phyloP scores from a whole-genome alignment of 1,139 yeast genomes.

The Suhomyces taliae region DNA sequence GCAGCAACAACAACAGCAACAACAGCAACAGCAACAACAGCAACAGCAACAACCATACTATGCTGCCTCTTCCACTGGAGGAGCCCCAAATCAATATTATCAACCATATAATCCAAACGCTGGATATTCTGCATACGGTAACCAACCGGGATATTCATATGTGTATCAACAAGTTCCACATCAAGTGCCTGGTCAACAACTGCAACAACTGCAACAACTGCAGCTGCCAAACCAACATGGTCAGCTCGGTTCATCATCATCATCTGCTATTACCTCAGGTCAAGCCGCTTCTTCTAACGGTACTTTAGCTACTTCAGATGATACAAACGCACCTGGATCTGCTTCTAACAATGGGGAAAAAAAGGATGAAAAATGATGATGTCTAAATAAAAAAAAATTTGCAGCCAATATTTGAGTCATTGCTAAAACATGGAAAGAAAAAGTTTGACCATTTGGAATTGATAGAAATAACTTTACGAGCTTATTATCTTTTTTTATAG shows the following conservation, averaged over 20 bases:
- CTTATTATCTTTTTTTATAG: background rate
- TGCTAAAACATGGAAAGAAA: background rate
- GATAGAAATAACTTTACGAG: slow-evolving; percentile 5
- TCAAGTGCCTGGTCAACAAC: slow-evolving; percentile 11
- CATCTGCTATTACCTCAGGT: slow-evolving; percentile 6
- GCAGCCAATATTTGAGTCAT: background rate
- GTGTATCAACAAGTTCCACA: slow-evolving; percentile 17
- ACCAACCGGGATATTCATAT: slow-evolving; percentile 24
- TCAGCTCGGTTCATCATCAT: slow-evolving; percentile 3
- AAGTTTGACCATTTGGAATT: slow-evolving; percentile 4
- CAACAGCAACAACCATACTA: slow-evolving; percentile 19
- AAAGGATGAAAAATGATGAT: slow-evolving; percentile 8
- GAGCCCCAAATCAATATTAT: slow-evolving; percentile 21
- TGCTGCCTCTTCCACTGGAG: slow-evolving; percentile 7
- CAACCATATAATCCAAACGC: slow-evolving; percentile 19
- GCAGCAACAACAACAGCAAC: slow-evolving; percentile 14
- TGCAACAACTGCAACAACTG: slow-evolving; percentile 8
- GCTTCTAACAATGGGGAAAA: slow-evolving; percentile 7
- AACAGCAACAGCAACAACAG: slow-evolving; percentile 15
- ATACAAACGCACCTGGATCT: slow-evolving; percentile 1
- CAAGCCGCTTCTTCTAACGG: slow-evolving; percentile 7
- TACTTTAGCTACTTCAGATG: slow-evolving; percentile 7
- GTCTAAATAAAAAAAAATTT: background rate
- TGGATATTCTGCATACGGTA: slow-evolving; percentile 20
- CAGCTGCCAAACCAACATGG: slow-evolving; percentile 8